Evolutionary conservation across 441 rosid genomes (phyloP), one percentile per base, ranked within the genome.

Genomic region (Pelargonium fulgidum): DNA sequence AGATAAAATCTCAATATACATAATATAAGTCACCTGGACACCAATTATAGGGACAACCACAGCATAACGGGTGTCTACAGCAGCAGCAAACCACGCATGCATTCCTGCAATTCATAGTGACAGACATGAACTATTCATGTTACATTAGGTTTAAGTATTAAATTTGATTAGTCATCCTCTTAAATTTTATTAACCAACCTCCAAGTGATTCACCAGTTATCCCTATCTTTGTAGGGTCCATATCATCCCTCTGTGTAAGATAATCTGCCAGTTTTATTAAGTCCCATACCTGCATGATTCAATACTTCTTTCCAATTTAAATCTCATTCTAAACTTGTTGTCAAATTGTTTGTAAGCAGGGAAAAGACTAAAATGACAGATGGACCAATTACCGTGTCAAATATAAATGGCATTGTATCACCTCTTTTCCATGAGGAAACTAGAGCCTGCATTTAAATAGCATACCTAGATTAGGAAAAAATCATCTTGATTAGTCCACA

Each of bases 41-140:
- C 98, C 96, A 58, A 93, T 89, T 47, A 93, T 81, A 59, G 98
- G 93, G 59, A 64, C 92, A 74, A 50, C 83, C 72, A 87, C 96
- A 14, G 87, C 65, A 70, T 88, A 91, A 69, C 95, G 86, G 6
- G 83, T 81, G 76, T 93, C 97, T 65, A 77, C 92, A 77, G 78
- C 81, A 73, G 96, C 95, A 78, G 85, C 96, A 81, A 89, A 89
- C 95, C 96, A 93, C 8, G 96, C 96, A 79, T 89, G 96, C 97
- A 93, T 90, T 63, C 98, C 95, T 91, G 83, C 72, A 75, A 62
- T 47, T 20, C 14, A 44, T 68, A 67, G 70, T 48, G 66, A 41
- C 36, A 65, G 33, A 47, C 67, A 65, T 48, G 54, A 65, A 54
- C 56, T 65, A 64, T 26, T 11, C 64, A 68, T 20, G n/a, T 24